These are phyloP conservation scores for Elymus sibiricus DNA, from an alignment of 176 grass and related monocot genomes.

Conservation along the genomic window DNA sequence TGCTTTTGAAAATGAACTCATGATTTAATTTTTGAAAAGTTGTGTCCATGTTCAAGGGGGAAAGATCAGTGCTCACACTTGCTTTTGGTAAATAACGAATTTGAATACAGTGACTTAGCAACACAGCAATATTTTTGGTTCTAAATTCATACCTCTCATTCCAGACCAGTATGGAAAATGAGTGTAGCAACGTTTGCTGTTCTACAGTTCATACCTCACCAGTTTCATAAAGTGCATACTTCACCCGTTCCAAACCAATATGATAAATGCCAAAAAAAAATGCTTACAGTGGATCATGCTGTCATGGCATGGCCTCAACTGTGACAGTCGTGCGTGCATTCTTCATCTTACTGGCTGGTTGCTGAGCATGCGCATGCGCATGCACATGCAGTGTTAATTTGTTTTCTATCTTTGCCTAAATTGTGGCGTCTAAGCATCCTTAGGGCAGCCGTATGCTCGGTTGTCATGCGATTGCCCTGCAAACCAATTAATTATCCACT, in stretches of 20 bases:
- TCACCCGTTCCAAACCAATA: neutral
- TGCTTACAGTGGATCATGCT: neutral
- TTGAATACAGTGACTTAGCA: neutral
- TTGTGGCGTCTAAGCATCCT: neutral
- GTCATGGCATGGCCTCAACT: neutral
- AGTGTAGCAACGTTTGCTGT: neutral
- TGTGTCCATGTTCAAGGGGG: neutral
- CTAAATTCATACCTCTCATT: neutral
- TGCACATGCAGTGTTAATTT: slow-evolving; percentile 28
- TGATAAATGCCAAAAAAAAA: neutral
- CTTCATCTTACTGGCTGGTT: slow-evolving; percentile 3
- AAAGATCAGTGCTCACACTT: neutral
- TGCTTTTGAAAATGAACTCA: neutral
- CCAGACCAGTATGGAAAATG: neutral
- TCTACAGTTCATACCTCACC: neutral
- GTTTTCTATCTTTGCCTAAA: neutral
- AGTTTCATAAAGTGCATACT: neutral
- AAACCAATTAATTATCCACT: neutral
- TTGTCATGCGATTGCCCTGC: neutral
- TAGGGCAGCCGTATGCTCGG: neutral
- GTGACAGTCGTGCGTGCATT: neutral
- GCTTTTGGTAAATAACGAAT: neutral
- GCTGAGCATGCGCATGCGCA: neutral
- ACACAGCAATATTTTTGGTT: neutral
- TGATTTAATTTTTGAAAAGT: neutral